These are phyloP conservation scores for Annona cherimola DNA, from an alignment of 164 flowering plant genomes.

Conservation along the genomic window DNA sequence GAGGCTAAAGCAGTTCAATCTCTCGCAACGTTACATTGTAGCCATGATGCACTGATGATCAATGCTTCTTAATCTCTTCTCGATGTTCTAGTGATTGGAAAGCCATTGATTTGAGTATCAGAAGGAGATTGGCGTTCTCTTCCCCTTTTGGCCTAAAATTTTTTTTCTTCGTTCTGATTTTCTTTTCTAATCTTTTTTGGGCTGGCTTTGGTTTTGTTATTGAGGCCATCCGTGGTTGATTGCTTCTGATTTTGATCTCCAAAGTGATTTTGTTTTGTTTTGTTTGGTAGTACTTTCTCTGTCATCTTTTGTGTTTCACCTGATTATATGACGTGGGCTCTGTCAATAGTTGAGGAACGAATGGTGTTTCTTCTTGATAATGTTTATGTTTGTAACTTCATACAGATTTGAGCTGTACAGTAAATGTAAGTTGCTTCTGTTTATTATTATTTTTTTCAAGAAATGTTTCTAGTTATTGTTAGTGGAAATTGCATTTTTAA, in stretches of 20 bases:
- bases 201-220: constrained; percentile 11
- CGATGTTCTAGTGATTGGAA: not conserved
- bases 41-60: constrained; percentile 29
- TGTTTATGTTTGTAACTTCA: constrained; percentile 3
- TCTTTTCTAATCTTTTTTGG: constrained; percentile 2
- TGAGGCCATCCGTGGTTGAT: constrained; percentile 11
- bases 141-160: not conserved
- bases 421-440: not conserved
- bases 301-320: not conserved
- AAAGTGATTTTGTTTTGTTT: too few relatives aligned
- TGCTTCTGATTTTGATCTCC: constrained; percentile 3
- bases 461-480: not conserved
- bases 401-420: constrained; percentile 6
- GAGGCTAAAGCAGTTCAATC: not conserved
- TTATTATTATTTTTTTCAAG: not conserved
- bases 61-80: constrained; percentile 11
- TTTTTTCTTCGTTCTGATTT: not conserved
- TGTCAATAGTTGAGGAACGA: not conserved
- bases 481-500: not conserved
- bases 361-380: not conserved
- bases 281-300: not conserved
- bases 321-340: not conserved
- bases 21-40: not conserved
- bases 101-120: constrained; percentile 32
- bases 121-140: not conserved